Percentiles rank a stretch among this genome's conserved stretches.
These are phyloP conservation scores for Lentinula guzmanii DNA, from an alignment of 768 basidiomycete species.

Conservation along the genomic window DNA sequence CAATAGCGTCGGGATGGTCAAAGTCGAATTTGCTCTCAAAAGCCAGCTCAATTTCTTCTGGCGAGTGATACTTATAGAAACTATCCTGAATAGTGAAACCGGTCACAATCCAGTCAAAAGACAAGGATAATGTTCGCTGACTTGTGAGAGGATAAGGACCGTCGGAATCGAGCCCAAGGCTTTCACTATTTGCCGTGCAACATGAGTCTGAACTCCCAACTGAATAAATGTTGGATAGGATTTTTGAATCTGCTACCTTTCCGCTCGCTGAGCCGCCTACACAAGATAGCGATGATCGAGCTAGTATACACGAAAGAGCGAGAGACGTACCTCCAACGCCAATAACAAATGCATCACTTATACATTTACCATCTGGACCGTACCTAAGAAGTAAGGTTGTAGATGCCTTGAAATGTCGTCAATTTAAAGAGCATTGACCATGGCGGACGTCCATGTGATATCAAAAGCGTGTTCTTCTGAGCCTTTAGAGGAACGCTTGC, in stretches of 20 bases:
- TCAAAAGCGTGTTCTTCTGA: constrained; percentile 72
- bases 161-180: constrained; percentile 79
- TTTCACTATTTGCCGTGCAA: constrained; percentile 76
- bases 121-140: constrained; percentile 18
- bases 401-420: neutral
- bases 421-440: constrained; percentile 40
- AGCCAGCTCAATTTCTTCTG: constrained; percentile 79
- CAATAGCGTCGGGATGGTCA: constrained; percentile 91
- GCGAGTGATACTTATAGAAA: constrained; percentile 81
- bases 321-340: constrained; percentile 67
- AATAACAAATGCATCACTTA: constrained; percentile 76
- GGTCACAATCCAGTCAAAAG: neutral
- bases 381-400: constrained; percentile 47
- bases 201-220: constrained; percentile 57
- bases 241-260: constrained; percentile 46
- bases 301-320: neutral
- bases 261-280: constrained; percentile 83
- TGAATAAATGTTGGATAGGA: neutral
- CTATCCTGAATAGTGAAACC: constrained; percentile 56
- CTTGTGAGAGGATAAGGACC: constrained; percentile 89
- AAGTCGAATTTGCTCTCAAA: constrained; percentile 78
- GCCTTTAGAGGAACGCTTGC: constrained; percentile 28
- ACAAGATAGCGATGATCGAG: constrained; percentile 1
- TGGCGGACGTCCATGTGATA: constrained; percentile 81
- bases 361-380: constrained; percentile 62